A percentile compares a stretch with the other conserved stretches of the same genome.
Evolutionary conservation across 257 asterid species (phyloP).

Genomic region (Fraxinus anomala): DNA sequence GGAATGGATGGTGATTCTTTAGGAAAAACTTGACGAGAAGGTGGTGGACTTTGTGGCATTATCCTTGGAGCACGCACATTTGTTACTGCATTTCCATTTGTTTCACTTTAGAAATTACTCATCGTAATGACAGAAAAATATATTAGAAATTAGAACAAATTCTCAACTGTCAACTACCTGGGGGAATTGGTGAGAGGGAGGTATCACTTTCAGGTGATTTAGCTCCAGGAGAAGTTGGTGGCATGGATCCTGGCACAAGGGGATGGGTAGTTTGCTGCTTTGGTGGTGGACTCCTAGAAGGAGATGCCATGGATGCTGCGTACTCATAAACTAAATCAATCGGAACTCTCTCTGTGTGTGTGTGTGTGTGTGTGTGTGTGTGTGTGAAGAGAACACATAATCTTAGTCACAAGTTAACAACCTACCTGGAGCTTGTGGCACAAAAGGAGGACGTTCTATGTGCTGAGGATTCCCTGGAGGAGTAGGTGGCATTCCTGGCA

Average conservation of each 20-base stretch:
- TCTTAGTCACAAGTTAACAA: slow-evolving; percentile 19
- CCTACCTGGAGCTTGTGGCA: slow-evolving; percentile 63
- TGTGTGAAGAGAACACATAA: slow-evolving; percentile 18
- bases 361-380: background rate
- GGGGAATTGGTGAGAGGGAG: slow-evolving; percentile 39
- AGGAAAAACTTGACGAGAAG: slow-evolving; percentile 33
- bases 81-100: slow-evolving; percentile 33
- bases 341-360: slow-evolving; percentile 26
- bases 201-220: slow-evolving; percentile 39
- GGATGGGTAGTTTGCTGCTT: slow-evolving; percentile 40
- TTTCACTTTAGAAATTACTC: slow-evolving; percentile 19
- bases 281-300: slow-evolving; percentile 49
- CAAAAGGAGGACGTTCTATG: slow-evolving; percentile 37
- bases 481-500: slow-evolving; percentile 49
- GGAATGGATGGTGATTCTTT: slow-evolving; percentile 47
- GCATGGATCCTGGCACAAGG: slow-evolving; percentile 35
- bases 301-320: slow-evolving; percentile 51
- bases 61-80: slow-evolving; percentile 35
- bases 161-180: slow-evolving; percentile 44
- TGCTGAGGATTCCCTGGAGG: slow-evolving; percentile 32
- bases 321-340: slow-evolving; percentile 36
- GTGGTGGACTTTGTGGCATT: slow-evolving; percentile 38
- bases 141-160: slow-evolving; percentile 7
- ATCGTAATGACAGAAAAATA: background rate
- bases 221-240: slow-evolving; percentile 47